Conservation (phyloP, 345 rosid genomes). For the Populus euphratica region DNA sequence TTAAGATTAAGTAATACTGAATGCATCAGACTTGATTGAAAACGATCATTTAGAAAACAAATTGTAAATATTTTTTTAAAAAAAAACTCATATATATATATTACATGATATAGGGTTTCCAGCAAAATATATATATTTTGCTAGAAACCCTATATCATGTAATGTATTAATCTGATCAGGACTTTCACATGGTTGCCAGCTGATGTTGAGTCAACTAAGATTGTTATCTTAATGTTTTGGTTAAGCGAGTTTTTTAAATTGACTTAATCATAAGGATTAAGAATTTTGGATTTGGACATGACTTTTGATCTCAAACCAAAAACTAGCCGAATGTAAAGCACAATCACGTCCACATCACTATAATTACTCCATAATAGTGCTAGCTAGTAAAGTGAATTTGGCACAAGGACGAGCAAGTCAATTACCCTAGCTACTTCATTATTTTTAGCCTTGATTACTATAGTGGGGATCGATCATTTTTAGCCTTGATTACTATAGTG, state of each 20-base stretch:
- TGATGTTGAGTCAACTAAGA: not conserved
- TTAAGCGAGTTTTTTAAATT: not conserved
- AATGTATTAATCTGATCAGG: not conserved
- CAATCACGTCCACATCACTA: constrained; percentile 17
- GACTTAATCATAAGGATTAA: not conserved
- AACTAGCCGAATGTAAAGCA: constrained; percentile 1
- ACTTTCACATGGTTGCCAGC: not conserved
- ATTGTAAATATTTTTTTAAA: no score
- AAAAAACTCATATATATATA: no score
- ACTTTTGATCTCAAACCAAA: not conserved
- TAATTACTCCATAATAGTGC: constrained; percentile 21
- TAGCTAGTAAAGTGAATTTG: constrained; percentile 20
- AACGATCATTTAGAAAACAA: no score
- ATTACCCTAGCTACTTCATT: constrained; percentile 15
- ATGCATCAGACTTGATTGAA: no score
- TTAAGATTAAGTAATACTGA: no score
- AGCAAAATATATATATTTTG: no score
- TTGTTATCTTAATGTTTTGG: not conserved
- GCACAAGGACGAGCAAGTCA: constrained; percentile 26
- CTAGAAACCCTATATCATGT: not conserved
- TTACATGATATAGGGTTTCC: no score
- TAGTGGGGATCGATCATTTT: constrained; percentile 21
- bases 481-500: constrained; percentile 19
- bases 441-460: constrained; percentile 11
- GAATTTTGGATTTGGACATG: not conserved